Percentiles rank a stretch among this genome's conserved stretches.
Evolutionary conservation across 306 rosid genomes (phyloP).

Genomic region (Rubus idaeus): DNA sequence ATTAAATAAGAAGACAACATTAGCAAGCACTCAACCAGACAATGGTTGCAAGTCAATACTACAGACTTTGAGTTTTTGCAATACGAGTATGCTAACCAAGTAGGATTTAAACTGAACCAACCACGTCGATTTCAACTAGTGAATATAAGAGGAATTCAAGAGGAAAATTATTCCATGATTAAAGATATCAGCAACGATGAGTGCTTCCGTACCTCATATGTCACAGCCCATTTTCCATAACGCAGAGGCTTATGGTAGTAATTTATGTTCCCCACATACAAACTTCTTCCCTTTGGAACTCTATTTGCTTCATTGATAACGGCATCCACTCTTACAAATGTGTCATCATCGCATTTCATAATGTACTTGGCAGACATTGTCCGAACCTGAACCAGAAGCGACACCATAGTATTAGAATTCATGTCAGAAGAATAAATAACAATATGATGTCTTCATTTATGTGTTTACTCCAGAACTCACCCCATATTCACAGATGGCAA

Average conservation of each 20-base stretch:
- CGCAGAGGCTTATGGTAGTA: conserved; percentile 89
- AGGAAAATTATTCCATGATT: not conserved
- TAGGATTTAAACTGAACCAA: not conserved
- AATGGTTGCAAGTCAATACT: not conserved
- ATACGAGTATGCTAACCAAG: not conserved
- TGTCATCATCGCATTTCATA: conserved; percentile 99
- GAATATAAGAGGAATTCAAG: not conserved
- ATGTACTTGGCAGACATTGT: conserved; percentile 62
- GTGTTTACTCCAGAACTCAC: conserved; percentile 47
- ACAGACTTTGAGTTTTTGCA: not conserved
- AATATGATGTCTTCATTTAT: not conserved
- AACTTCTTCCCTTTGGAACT: conserved; percentile 48
- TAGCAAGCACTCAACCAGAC: not conserved
- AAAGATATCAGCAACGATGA: not conserved
- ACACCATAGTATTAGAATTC: conserved; percentile 21
- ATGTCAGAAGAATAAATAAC: not conserved
- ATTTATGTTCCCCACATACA: conserved; percentile 91
- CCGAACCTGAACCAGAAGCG: conserved; percentile 53
- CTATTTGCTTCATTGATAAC: conserved; percentile 47
- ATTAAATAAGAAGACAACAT: too few species aligned
- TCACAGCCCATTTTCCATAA: conserved; percentile 95
- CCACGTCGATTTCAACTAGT: not conserved
- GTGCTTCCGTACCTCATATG: conserved; percentile 67
- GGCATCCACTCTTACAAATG: conserved; percentile 78
- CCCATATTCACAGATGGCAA: conserved; percentile 95